Base-by-base conservation (phyloP, 2,329 filamentous ascomycete species). In the Fusarium virguliforme region DNA sequence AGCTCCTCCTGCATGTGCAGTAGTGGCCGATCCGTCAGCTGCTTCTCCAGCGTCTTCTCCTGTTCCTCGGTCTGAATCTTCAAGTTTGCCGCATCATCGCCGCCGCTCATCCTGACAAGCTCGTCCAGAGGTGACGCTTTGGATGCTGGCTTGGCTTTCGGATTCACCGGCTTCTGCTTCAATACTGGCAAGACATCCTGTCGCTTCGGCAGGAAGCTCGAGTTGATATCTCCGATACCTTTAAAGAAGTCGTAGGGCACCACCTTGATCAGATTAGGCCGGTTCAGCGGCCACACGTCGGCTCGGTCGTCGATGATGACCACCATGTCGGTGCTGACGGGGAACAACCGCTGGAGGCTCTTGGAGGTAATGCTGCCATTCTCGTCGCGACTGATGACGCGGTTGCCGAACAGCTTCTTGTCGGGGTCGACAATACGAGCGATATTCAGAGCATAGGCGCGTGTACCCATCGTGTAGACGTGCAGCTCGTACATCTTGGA, bases 391-490 rank as follows among this genome's bases (percentile, higher is more conserved):
- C 95, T 98, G 77, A 99, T 92, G 75, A 99, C 95, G 61, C 96
- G 90, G 81, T 98, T 95, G 40, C 93, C 95, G 79, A 99, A 99
- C 9, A 97, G 89, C 78, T 92, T 95, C 71, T 91, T 89, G 35
- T 95, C 90, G 0, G 95, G 95, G 77, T 99, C 96, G 68, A 99
- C 93, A 69, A 99, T 95, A 74, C 92, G 92, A 38, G 94, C 94
- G 74, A 99, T 97, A 67, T 94, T 92, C 74, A 95, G 87, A 9
- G 96, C 96, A 79, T 99, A 99, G n/a, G 95, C 94, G 70, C 96
- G 90, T 24, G 96, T 99, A 62, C 95, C 96, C 96, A 99, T 99
- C 46, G 96, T 99, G 84, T 99, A 99, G 70, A 99, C 95, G 80
- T 99, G 96, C 77, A 98, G 86, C 83, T 99, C 96, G 82, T 96